Evolutionary conservation across 768 basidiomycete genomes (phyloP).

Genomic region (Hydnomerulius pinastri): DNA sequence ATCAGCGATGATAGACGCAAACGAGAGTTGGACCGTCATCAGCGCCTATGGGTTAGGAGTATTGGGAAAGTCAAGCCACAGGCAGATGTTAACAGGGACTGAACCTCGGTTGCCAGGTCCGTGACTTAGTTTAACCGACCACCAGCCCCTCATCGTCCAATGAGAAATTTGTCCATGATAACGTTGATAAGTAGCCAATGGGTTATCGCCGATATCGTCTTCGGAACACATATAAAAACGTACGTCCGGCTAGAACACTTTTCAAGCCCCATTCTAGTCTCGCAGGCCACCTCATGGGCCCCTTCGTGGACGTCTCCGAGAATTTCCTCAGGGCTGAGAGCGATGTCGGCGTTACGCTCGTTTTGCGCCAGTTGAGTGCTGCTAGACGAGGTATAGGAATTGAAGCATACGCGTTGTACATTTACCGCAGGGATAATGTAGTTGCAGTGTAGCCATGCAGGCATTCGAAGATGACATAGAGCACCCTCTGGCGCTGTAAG

Average conservation of each 20-base stretch:
- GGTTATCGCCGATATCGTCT: background rate
- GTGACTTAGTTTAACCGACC: no score
- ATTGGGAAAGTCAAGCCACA: no score
- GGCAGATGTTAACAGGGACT: no score
- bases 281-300: conserved; percentile 5
- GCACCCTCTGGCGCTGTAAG: background rate
- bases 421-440: background rate
- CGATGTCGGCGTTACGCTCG: background rate
- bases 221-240: background rate
- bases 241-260: background rate
- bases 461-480: background rate
- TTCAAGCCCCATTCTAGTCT: conserved; percentile 27
- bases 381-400: background rate
- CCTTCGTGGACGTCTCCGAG: conserved; percentile 16
- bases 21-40: no score
- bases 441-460: background rate
- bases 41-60: no score
- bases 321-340: conserved; percentile 32
- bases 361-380: background rate
- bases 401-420: conserved; percentile 9
- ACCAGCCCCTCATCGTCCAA: no score
- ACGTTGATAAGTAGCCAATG: background rate
- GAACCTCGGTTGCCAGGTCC: no score
- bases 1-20: no score
- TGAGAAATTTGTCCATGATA: conserved; percentile 1